Conservation (phyloP, 768 basidiomycete genomes). For the Suillus brevipes region DNA sequence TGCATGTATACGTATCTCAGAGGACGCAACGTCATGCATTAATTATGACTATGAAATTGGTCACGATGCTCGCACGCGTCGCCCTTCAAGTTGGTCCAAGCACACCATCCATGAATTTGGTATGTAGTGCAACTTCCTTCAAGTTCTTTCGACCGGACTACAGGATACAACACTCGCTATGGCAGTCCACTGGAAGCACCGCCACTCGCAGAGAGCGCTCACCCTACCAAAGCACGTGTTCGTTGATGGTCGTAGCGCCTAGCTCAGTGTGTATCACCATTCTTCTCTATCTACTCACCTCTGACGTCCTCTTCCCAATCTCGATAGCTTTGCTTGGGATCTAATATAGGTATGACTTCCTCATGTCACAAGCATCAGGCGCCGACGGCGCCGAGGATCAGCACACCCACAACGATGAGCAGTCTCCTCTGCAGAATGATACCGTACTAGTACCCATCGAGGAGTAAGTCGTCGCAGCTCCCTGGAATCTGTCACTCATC, state of each 20-base stretch:
- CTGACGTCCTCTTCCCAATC: not conserved
- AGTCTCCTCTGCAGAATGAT: not conserved
- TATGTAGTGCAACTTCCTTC: no score
- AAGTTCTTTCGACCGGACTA: no score
- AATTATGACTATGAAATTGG: no score
- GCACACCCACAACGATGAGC: not conserved
- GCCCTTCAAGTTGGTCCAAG: no score
- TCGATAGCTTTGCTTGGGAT: not conserved
- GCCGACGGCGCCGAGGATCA: not conserved
- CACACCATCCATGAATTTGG: no score
- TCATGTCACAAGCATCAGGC: not conserved
- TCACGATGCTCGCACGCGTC: no score
- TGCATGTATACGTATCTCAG: no score
- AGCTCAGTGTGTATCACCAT: not conserved
- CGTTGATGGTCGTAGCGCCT: not conserved
- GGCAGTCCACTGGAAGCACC: no score
- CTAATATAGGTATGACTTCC: slow-evolving; percentile 28
- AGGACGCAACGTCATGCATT: no score
- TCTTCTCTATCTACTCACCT: not conserved
- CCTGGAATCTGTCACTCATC: not conserved
- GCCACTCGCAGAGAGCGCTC: no score
- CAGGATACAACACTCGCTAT: no score
- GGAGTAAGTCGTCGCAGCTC: not conserved
- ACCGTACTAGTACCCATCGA: not conserved
- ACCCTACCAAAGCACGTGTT: not conserved